Base-by-base conservation (phyloP, 2,329 filamentous ascomycete genomes). In the Penicillium vulpinum region DNA sequence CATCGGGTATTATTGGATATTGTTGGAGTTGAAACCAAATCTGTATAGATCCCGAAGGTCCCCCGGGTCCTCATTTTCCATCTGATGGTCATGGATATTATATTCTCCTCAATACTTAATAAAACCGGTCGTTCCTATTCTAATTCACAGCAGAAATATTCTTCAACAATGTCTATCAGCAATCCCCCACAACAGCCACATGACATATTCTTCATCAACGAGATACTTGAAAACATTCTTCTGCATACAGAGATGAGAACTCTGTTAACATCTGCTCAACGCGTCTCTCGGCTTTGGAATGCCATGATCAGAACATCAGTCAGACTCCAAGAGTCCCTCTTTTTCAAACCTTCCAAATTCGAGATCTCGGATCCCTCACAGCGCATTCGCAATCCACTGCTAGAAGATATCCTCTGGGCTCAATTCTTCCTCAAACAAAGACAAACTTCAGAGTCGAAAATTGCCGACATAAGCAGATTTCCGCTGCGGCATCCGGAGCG, bases 381-480 rank as follows among this genome's bases (percentile, higher is more conserved):
- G 22, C 54, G 54, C 21, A 9, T 38, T 13, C 54, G 54, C 24
- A 56, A 56, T 16, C 54, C 54, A 6, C 48, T 56, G 16, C 48
- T 56, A 28, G 54, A 46, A 52, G 54, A 52, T 21, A 35, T 56
- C 3, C 48, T 56, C 28, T 56, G 54, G 54, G 54, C 48, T 10
- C 54, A 56, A 45, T 52, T 56, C 35, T 52, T 56, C 48, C 48
- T 56, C 16, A 56, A 56, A 6, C 48, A 56, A 39, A 40, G 46
- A 41, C 26, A 35, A 33, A 52, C 4, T 10, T 28, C 48, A 40
- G 40, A 52, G 21, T 52, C 40, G 2, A 46, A 15, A 5, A 9
- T 9, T 2, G 24, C 41, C 28, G 35, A 40, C 4, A 28, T 56
- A 31, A 52, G 54, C 54, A 56, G 54, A 26, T 56, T 56, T 35